A percentile compares a stretch with the other conserved stretches of the same genome.
Conservation (phyloP, 2,329 filamentous ascomycete genomes). For the Talaromyces rugulosus region DNA sequence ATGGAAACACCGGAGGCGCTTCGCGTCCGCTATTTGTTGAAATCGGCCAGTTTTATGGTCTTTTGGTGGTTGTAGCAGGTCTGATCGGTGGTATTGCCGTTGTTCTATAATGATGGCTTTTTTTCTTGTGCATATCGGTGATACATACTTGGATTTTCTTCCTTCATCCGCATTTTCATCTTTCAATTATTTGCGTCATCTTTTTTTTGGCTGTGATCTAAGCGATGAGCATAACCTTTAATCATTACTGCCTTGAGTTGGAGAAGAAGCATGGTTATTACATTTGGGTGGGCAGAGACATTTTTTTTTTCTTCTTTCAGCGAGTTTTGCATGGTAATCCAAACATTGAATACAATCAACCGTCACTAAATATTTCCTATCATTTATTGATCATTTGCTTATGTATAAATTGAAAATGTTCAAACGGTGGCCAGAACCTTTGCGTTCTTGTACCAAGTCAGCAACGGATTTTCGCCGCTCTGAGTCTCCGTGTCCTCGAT, state of each 20-base stretch:
- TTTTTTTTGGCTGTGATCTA: neutral
- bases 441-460: conserved; percentile 94
- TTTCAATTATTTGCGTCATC: neutral
- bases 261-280: neutral
- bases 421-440: conserved; percentile 85
- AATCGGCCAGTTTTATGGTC: conserved; percentile 53
- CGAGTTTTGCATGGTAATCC: neutral
- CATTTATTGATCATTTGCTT: neutral
- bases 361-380: neutral
- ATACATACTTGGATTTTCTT: neutral
- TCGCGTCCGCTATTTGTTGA: conserved; percentile 42
- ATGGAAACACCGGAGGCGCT: neutral
- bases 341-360: neutral
- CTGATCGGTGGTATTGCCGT: conserved; percentile 57
- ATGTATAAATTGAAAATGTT: conserved; percentile 12
- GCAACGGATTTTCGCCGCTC: conserved; percentile 87
- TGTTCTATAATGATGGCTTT: conserved; percentile 30
- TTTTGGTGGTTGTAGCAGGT: conserved; percentile 51
- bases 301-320: neutral
- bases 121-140: conserved; percentile 4
- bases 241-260: neutral
- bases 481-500: conserved; percentile 83
- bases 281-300: neutral
- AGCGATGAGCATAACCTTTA: neutral
- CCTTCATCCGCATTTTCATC: neutral